phyloP scores from a whole-genome alignment of 805 yeast genomes.

The Myxozyma lipomycoides region DNA sequence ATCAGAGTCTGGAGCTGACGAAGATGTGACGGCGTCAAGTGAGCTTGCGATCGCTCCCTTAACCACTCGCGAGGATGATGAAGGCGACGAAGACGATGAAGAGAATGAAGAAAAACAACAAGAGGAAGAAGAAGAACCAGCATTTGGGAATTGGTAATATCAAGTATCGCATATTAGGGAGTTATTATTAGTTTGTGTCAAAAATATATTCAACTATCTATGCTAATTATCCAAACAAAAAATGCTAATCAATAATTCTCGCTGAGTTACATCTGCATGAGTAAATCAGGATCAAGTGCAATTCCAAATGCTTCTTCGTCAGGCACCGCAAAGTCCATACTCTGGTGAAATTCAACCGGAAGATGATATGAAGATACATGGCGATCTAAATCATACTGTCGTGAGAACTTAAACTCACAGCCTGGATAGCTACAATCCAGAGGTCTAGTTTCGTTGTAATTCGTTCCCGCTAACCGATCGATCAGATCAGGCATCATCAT shows the following conservation, averaged over 20 bases:
- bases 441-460: slow-evolving; percentile 34
- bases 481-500: slow-evolving; percentile 21
- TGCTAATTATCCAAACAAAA: too few species aligned
- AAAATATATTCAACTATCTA: neutral
- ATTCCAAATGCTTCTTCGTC: neutral
- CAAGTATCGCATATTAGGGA: neutral
- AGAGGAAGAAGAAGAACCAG: slow-evolving; percentile 11
- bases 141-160: neutral
- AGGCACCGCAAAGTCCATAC: neutral
- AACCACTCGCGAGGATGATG: neutral
- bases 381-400: slow-evolving; percentile 41
- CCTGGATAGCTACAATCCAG: slow-evolving; percentile 35
- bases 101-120: neutral
- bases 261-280: too few species aligned
- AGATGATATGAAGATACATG: slow-evolving; percentile 31
- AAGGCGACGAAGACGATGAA: neutral
- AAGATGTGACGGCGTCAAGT: neutral
- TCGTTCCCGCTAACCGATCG: slow-evolving; percentile 39
- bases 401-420: slow-evolving; percentile 37
- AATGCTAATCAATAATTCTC: too few species aligned
- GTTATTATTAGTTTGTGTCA: neutral
- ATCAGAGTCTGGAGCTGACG: neutral
- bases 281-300: neutral
- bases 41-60: neutral
- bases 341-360: neutral